A percentile compares a stretch with the other conserved stretches of the same genome.
Conservation (phyloP, 1,284 basidiomycete species). For the Apiotrichum brassicae region DNA sequence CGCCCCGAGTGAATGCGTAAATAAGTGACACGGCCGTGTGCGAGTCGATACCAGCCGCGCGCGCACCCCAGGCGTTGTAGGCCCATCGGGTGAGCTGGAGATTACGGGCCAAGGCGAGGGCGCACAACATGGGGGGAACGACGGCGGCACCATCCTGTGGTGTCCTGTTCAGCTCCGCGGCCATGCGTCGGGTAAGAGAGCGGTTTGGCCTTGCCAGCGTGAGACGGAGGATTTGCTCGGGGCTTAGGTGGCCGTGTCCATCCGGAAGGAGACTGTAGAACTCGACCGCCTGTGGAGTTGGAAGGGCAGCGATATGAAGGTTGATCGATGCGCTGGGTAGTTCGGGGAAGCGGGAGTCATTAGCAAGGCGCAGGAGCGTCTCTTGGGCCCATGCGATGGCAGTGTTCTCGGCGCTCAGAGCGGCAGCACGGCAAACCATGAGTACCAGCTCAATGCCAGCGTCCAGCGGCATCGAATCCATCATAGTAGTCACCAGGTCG, state of each 20-base stretch:
- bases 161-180: conserved; percentile 2
- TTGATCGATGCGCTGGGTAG: conserved; percentile 1
- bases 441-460: conserved; percentile 10
- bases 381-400: conserved; percentile 4
- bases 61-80: neutral
- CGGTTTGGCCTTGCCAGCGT: conserved; percentile 6
- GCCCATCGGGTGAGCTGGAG: conserved; percentile 1
- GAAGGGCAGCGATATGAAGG: conserved; percentile 4
- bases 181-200: conserved; percentile 2
- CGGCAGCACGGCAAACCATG: conserved; percentile 4
- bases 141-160: neutral
- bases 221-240: conserved; percentile 8
- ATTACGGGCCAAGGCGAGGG: conserved; percentile 9
- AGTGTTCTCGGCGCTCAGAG: neutral
- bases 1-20: conserved; percentile 9
- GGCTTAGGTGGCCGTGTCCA: neutral
- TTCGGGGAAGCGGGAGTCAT: conserved; percentile 13
- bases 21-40: conserved; percentile 8
- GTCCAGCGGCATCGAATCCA: neutral
- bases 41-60: conserved; percentile 1
- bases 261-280: conserved; percentile 12
- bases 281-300: conserved; percentile 3
- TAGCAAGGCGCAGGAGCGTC: conserved; percentile 8
- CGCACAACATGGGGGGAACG: conserved; percentile 10
- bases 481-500: conserved; percentile 18